A percentile compares a stretch with the other conserved stretches of the same genome.
These are phyloP conservation scores for Suillus brevipes DNA, from an alignment of 768 basidiomycete genomes.

Conservation along the genomic window DNA sequence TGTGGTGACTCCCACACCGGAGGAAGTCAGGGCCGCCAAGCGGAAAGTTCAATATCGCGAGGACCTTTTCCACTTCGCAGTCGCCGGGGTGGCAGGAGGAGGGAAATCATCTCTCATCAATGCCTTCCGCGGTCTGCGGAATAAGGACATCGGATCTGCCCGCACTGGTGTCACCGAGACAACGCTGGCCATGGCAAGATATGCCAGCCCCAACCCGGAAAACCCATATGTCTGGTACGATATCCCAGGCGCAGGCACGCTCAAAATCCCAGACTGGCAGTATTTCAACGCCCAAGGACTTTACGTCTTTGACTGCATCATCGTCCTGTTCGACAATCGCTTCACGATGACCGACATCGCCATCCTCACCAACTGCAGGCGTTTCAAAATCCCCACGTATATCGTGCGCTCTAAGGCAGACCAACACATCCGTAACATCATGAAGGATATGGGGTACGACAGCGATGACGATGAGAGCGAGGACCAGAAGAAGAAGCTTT, in stretches of 20 bases:
- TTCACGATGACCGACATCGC: constrained; percentile 39
- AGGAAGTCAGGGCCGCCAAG: constrained; percentile 27
- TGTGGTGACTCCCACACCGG: constrained; percentile 29
- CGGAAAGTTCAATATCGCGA: constrained; percentile 28
- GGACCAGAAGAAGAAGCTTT: constrained; percentile 15
- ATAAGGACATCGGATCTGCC: constrained; percentile 29
- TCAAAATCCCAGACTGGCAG: constrained; percentile 37
- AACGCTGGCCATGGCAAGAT: constrained; percentile 31
- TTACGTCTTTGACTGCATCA: constrained; percentile 37
- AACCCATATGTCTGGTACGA: constrained; percentile 38
- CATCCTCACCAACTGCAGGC: constrained; percentile 33
- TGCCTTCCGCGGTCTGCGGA: constrained; percentile 32
- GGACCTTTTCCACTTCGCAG: constrained; percentile 29
- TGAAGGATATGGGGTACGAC: constrained; percentile 31
- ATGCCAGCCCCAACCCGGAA: constrained; percentile 24
- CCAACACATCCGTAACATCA: constrained; percentile 9
- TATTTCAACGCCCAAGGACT: constrained; percentile 41
- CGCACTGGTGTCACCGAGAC: constrained; percentile 35
- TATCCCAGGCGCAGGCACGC: constrained; percentile 38
- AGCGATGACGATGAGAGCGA: constrained; percentile 20
- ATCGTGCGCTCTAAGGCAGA: constrained; percentile 32
- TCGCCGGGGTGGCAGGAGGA: constrained; percentile 32
- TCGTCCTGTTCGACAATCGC: constrained; percentile 36
- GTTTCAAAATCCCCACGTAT: constrained; percentile 36
- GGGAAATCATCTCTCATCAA: constrained; percentile 35